Evolutionary conservation across 306 rosid species (phyloP), one percentile per base, ranked within the genome.

Genomic region (Astragalus membranaceus): DNA sequence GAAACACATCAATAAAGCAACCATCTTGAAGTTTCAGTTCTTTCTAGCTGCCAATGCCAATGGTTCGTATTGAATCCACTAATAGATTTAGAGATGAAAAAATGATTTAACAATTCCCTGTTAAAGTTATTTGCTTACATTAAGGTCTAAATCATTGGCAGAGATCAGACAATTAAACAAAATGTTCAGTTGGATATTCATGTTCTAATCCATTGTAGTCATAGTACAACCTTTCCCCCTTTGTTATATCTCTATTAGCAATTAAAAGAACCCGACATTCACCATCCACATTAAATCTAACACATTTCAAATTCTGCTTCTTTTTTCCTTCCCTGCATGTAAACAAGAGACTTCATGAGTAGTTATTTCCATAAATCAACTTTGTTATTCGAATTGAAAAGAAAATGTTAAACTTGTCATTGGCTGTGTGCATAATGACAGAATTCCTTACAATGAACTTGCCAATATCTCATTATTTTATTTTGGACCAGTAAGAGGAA

Each of bases 151-250:
- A 52, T 30, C 11, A 10, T 43, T 4, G 35, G 30, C 12, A 8
- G 42, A 46, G 20, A 23, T 59, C 23, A 7, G 11, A 33, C n/a
- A 50, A 49, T 76, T 71, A 94, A 50, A 90, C 92, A 54, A 94
- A 94, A 62, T 95, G 91, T 69, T 87, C 85, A 16, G 99, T 91
- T 64, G 97, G 99, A 81, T 91, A 95, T 80, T 89, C 99, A 48
- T 95, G 92, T 66, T 89, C 97, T 7, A 72, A 78, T 64, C 95
- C 97, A 58, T 95, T 95, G 77, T 95, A 95, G 76, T 95, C 97
- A 74, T 91, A 95, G 75, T 91, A 91, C 85, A 95, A 78, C 76
- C 97, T 85, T 83, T 91, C 99, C 55, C 99, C 96, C 79, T 83
- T 95, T 4, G 86, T 37, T 80, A 95, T 95, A 77, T 91, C 97